Evolutionary conservation across 768 basidiomycete species (phyloP).

Genomic region (Arthromyces matolae): DNA sequence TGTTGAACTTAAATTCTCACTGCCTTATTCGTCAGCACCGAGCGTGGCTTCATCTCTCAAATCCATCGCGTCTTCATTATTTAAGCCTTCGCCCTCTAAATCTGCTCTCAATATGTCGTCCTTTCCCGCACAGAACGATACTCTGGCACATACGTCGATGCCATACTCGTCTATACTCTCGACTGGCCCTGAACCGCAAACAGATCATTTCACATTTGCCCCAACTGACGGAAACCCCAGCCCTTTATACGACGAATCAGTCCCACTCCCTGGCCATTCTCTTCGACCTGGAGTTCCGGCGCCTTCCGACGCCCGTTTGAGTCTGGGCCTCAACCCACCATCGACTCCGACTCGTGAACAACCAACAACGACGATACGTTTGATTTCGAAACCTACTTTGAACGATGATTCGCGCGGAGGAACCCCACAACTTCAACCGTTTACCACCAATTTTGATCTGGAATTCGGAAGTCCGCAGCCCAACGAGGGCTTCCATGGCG

Average conservation of each 20-base stretch:
- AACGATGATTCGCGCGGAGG: slow-evolving; percentile 21
- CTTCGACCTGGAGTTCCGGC: slow-evolving; percentile 59
- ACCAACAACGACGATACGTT: slow-evolving; percentile 49
- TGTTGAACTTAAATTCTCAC: slow-evolving; percentile 1
- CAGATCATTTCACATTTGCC: slow-evolving; percentile 47
- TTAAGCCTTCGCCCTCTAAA: slow-evolving; percentile 42
- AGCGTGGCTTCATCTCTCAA: slow-evolving; percentile 70
- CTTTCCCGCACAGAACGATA: slow-evolving; percentile 27
- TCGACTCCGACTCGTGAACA: slow-evolving; percentile 38
- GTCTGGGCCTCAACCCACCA: slow-evolving; percentile 46
- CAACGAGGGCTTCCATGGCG: slow-evolving; percentile 16
- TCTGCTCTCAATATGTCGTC: slow-evolving; percentile 21
- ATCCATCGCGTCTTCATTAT: slow-evolving; percentile 72
- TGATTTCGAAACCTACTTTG: slow-evolving; percentile 36
- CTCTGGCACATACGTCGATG: slow-evolving; percentile 36
- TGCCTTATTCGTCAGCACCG: slow-evolving; percentile 38
- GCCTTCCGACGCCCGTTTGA: slow-evolving; percentile 57
- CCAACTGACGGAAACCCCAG: slow-evolving; percentile 9
- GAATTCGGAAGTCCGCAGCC: slow-evolving; percentile 51
- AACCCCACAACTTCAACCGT: slow-evolving; percentile 66
- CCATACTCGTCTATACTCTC: slow-evolving; percentile 41
- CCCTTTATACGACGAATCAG: slow-evolving; percentile 24
- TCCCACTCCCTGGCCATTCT: slow-evolving; percentile 58
- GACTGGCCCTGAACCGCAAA: slow-evolving; percentile 35
- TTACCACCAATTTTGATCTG: slow-evolving; percentile 66